Percentiles rank a stretch among this genome's conserved stretches.
These are phyloP conservation scores for Alternaria ventricosa DNA, from an alignment of 2,329 filamentous ascomycete genomes.

Conservation along the genomic window DNA sequence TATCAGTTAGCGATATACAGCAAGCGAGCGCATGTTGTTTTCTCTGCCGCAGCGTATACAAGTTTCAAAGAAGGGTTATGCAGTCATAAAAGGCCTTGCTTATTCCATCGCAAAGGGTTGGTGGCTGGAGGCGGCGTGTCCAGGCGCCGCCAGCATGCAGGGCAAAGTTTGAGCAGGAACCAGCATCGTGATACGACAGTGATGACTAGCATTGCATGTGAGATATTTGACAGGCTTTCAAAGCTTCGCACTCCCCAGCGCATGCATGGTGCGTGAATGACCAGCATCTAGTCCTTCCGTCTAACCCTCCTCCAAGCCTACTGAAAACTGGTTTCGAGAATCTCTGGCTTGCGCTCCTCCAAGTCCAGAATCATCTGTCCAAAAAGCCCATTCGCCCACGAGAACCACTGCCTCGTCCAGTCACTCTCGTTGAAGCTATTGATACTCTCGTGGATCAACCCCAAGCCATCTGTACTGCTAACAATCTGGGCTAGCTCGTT, in stretches of 20 bases:
- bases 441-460: conserved; percentile 60
- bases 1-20: background rate
- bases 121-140: background rate
- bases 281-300: background rate
- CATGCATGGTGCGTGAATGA: conserved; percentile 1
- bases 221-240: conserved; percentile 2
- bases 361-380: conserved; percentile 58
- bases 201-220: background rate
- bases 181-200: conserved; percentile 5
- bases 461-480: conserved; percentile 56
- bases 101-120: background rate
- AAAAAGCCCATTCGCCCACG: conserved; percentile 61
- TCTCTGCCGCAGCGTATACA: background rate
- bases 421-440: conserved; percentile 55
- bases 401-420: conserved; percentile 60
- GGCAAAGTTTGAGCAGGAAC: conserved; percentile 3
- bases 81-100: background rate
- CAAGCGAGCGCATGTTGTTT: conserved; percentile 4
- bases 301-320: conserved; percentile 12
- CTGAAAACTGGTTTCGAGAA: conserved; percentile 55
- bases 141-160: background rate
- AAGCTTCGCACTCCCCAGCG: background rate
- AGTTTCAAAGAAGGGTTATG: background rate
- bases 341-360: conserved; percentile 51
- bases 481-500: conserved; percentile 54